Base-by-base conservation (phyloP, 768 basidiomycete genomes). In the Termitomyces sp. region DNA sequence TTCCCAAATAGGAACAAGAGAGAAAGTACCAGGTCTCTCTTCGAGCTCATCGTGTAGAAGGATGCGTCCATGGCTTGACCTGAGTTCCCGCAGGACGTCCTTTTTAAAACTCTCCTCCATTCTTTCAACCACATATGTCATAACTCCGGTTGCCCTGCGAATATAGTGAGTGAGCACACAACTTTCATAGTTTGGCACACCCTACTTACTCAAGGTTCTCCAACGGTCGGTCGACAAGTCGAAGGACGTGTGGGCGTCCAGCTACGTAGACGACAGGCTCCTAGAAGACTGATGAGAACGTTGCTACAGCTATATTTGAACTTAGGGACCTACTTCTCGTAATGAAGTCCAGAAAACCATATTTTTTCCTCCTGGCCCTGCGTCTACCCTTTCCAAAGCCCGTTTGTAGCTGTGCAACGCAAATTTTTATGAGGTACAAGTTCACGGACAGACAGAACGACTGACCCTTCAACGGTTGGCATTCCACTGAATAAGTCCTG, bases 1-100 rank as follows among this genome's bases (percentile, higher is more conserved):
- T 72, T 98, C 95, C 96, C 95, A 99, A 47, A 95, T 85, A 1
- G 97, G 95, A 37, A 97, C 87, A 61, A 99, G 90, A 10, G 87
- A 81, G 71, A 94, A 98, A 0, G 84, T 80, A 2, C 95, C 95
- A 1, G 95, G 91, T 38, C 89, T 81, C 54, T 96, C 95, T 69
- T 97, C 95, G 6, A 97, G 84, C 73, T 99, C 96, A 64, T 98
- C 96, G 61, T 98, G 97, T 2, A 98, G 80, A 0, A 99, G 75
- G 41, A 99, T 84, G 25, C 91, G 83, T 4, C 95, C 95, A 34
- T 82, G 68, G 35, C 83, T 82, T 31, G 77, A 74, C 41, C 79
- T 78, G n/a, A 95, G 76, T 71, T 99, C 97, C 3, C 81, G 77
- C 7, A 97, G 73, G 11, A 98, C 84, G 65, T 99, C 97, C 47